Conservation (phyloP, 495 filamentous ascomycete species). For the Penicillium canescens region DNA sequence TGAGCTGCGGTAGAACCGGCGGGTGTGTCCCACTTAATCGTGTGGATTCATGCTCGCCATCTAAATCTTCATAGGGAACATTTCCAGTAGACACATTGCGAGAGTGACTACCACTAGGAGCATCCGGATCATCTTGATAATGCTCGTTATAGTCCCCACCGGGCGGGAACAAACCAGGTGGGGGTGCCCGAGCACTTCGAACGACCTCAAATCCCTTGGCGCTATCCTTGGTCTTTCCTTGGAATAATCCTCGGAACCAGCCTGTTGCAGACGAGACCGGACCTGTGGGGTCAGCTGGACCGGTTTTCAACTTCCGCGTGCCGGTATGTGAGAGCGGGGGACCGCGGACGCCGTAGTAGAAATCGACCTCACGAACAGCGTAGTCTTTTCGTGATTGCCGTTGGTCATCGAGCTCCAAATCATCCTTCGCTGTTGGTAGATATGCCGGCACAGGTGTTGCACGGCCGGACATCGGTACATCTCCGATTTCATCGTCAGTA, state of each 20-base stretch:
- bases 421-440: slow-evolving; percentile 51
- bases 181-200: slow-evolving; percentile 70
- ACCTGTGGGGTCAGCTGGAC: slow-evolving; percentile 90
- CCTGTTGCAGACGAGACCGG: slow-evolving; percentile 84
- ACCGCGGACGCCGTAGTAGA: slow-evolving; percentile 89
- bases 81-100: slow-evolving; percentile 33
- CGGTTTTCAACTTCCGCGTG: slow-evolving; percentile 83
- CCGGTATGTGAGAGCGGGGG: slow-evolving; percentile 82
- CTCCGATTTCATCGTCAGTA: slow-evolving; percentile 39
- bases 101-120: slow-evolving; percentile 22
- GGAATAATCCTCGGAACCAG: slow-evolving; percentile 80
- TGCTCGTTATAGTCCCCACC: slow-evolving; percentile 50
- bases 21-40: slow-evolving; percentile 25
- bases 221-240: slow-evolving; percentile 81
- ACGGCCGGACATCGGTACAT: slow-evolving; percentile 52
- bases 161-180: slow-evolving; percentile 38
- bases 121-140: slow-evolving; percentile 60
- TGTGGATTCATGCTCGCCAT: slow-evolving; percentile 35
- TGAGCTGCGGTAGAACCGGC: slow-evolving; percentile 61
- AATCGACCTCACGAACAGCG: slow-evolving; percentile 88
- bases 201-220: slow-evolving; percentile 97
- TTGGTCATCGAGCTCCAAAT: slow-evolving; percentile 53
- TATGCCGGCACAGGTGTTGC: slow-evolving; percentile 55
- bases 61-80: slow-evolving; percentile 47
- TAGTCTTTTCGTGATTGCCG: slow-evolving; percentile 69